Base-by-base conservation (phyloP, 192 early-diverging fungal species). In the Podila epigama region DNA sequence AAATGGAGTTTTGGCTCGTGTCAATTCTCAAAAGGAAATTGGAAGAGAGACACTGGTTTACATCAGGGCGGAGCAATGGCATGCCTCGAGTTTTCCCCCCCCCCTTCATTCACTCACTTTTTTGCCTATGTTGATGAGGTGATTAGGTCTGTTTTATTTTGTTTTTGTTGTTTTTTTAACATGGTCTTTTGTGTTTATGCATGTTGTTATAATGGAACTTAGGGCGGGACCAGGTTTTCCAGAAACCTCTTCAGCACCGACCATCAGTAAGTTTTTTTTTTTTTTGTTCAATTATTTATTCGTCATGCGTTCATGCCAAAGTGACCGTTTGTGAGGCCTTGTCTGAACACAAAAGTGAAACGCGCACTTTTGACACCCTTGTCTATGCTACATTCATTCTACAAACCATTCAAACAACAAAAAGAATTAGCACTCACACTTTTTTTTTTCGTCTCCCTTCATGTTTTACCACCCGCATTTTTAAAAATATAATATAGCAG, bases 261-360 rank as follows among this genome's bases (percentile, higher is more conserved):
- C 54, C 8, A 22, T 53, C n/a, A 57, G 64, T 66, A 66, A n/a
- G n/a, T 58, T 18, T 27, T 11, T 9, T 58, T 36, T 58, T 58
- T 58, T 4, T 58, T 36, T 25, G n/a, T 35, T 35, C 31, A n/a
- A 15, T 20, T 15, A 22, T 31, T 22, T 39, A 36, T 39, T 27
- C 12, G 18, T 58, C 16, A 10, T 41, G 18, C 29, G n/a, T n/a
- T n/a, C n/a, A n/a, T n/a, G n/a, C n/a, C n/a, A n/a, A n/a, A n/a
- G n/a, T n/a, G n/a, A n/a, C n/a, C n/a, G n/a, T n/a, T n/a, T n/a
- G n/a, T n/a, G n/a, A n/a, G n/a, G n/a, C n/a, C n/a, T n/a, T n/a
- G n/a, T n/a, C n/a, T n/a, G n/a, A n/a, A n/a, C n/a, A n/a, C n/a
- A n/a, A n/a, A n/a, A n/a, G n/a, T n/a, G n/a, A n/a, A n/a, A n/a